Conservation (phyloP, 2,329 filamentous ascomycete species). For the Stagonosporopsis cucurbitacearum region DNA sequence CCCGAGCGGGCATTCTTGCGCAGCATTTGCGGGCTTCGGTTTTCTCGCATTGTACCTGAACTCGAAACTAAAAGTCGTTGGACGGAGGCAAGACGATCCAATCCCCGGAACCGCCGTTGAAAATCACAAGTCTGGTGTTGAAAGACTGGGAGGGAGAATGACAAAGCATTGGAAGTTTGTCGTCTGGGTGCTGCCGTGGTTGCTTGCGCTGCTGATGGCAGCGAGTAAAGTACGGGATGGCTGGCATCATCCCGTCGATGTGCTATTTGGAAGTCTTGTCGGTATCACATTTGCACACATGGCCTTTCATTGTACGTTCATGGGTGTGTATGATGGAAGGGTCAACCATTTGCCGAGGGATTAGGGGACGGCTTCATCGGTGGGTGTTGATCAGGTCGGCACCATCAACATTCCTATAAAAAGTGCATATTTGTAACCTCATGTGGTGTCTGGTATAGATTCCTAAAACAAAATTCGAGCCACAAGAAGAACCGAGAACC, state of each 20-base stretch:
- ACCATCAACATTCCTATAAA: too few relatives aligned
- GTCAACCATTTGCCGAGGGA: slow-evolving; percentile 26
- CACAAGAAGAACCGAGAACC: too few relatives aligned
- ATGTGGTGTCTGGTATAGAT: too few relatives aligned
- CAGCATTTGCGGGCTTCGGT: slow-evolving; percentile 42
- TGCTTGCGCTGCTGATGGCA: slow-evolving; percentile 68
- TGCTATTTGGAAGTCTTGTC: slow-evolving; percentile 67
- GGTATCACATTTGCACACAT: slow-evolving; percentile 68
- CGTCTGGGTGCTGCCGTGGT: slow-evolving; percentile 65
- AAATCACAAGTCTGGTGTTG: neutral
- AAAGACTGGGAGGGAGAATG: slow-evolving; percentile 36
- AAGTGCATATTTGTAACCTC: too few relatives aligned
- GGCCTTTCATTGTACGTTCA: slow-evolving; percentile 67
- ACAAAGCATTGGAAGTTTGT: slow-evolving; percentile 73
- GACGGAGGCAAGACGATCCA: neutral
- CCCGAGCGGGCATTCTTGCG: slow-evolving; percentile 38
- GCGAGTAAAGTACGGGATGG: slow-evolving; percentile 71
- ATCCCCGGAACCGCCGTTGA: too few relatives aligned
- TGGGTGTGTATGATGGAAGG: slow-evolving; percentile 26
- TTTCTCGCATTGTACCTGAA: slow-evolving; percentile 41
- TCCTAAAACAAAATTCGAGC: too few relatives aligned
- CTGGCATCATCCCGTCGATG: slow-evolving; percentile 73
- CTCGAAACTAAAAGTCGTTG: slow-evolving; percentile 33
- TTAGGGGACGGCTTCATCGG: neutral
- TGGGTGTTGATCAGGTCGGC: too few relatives aligned